Base-by-base conservation (phyloP, 148 eudicot genomes). In the Silene conica region DNA sequence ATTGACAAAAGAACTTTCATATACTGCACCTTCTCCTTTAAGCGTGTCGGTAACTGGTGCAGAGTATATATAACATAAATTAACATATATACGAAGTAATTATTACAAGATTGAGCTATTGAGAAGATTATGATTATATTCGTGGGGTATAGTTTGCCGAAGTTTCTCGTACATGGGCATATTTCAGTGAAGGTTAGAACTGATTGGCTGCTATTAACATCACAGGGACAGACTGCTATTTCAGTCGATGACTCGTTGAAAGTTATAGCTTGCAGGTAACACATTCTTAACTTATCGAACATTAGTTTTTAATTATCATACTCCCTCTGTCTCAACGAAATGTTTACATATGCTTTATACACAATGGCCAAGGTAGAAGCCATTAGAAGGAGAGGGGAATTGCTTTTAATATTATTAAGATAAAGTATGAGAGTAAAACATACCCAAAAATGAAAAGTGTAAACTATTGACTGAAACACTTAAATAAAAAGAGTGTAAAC, bases 191-290 rank as follows among this genome's bases (percentile, higher is more conserved):
- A 22, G 67, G 46, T n/a, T 25, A 63, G 46, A 67, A 38, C 55
- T 48, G 26, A 50, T 67, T 45, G 8, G 41, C 64, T 77, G 43
- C 70, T 63, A n/a, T 73, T 74, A n/a, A 46, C 80, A 89, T 74
- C 60, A 54, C 80, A 91, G 97, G 93, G 86, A 68, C 72, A 80
- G 63, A 80, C 86, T 82, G 90, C 91, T 22, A 82, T 92, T 67
- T 88, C 97, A 9, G 92, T 92, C 55, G 94, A 86, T 80, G 97
- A 92, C 77, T 88, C 97, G 45, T 72, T 88, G 77, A 89, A 85
- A 79, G 86, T 92, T 59, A 82, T 89, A 72, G 90, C 85, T 22
- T 92, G 97, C 92, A 89, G 97, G 97, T 92, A 78, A 77, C 21
- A 63, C 67, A 57, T 11, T 79, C 26, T 19, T 26, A 34, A 8